Conservation (phyloP, 2,329 filamentous ascomycete species). For the Alternaria conjuncta region DNA sequence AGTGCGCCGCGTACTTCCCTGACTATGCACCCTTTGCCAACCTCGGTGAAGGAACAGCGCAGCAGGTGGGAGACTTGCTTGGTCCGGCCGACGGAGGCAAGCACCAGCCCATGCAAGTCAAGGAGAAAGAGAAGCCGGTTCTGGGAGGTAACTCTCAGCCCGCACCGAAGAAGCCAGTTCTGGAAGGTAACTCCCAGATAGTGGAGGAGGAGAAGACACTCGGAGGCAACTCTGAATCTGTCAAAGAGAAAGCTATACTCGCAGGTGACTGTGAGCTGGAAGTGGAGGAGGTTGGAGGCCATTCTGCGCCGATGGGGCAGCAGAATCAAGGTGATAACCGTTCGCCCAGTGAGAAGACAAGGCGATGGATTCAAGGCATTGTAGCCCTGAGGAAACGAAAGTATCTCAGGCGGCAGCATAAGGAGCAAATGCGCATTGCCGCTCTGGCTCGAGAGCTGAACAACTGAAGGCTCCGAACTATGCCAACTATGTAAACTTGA, state of each 20-base stretch:
- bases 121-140: neutral
- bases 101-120: neutral
- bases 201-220: neutral
- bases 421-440: neutral
- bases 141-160: neutral
- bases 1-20: neutral
- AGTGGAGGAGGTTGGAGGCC: neutral
- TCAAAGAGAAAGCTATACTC: neutral
- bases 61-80: neutral
- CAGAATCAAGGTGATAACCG: neutral
- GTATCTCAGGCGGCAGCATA: neutral
- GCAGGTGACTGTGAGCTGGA: neutral
- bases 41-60: neutral
- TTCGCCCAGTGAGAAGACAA: neutral
- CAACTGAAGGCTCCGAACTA: neutral
- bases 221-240: neutral
- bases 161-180: too few species aligned
- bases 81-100: neutral
- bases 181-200: neutral
- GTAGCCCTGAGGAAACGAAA: neutral
- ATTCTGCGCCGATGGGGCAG: too few species aligned
- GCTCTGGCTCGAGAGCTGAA: neutral
- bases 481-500: neutral
- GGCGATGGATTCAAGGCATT: neutral
- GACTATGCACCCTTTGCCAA: neutral